Conservation (phyloP, 1,284 basidiomycete genomes). For the Chalciporus sp. region DNA sequence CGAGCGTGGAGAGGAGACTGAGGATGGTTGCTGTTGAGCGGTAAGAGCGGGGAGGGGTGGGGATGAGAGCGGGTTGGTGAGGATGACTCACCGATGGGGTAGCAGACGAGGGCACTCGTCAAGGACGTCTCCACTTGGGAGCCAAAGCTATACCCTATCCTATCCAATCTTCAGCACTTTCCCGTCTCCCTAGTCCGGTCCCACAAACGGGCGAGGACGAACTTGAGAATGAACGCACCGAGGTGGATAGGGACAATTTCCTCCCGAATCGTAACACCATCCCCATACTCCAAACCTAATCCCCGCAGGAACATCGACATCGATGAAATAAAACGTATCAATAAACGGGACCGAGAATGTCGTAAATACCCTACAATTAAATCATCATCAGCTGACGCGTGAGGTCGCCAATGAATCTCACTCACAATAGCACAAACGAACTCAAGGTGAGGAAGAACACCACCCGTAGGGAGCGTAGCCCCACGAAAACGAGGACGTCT, state of each 20-base stretch:
- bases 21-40: neutral
- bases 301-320: constrained; percentile 4
- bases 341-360: constrained; percentile 17
- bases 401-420: too few relatives aligned
- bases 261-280: constrained; percentile 15
- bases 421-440: constrained; percentile 11
- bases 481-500: neutral
- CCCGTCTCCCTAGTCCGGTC: neutral
- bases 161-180: neutral
- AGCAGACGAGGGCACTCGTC: constrained; percentile 10
- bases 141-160: constrained; percentile 16
- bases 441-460: constrained; percentile 5
- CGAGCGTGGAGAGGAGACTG: neutral
- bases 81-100: constrained; percentile 5
- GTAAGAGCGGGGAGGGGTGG: neutral
- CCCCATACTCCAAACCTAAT: constrained; percentile 18
- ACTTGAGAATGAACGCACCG: constrained; percentile 1
- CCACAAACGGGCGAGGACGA: neutral
- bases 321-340: constrained; percentile 13
- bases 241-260: constrained; percentile 6
- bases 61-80: neutral
- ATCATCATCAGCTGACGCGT: too few relatives aligned
- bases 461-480: constrained; percentile 6
- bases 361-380: constrained; percentile 8
- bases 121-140: constrained; percentile 12